These are phyloP conservation scores for Stagonosporopsis rhizophila DNA, from an alignment of 2,329 filamentous ascomycete genomes.

Conservation along the genomic window DNA sequence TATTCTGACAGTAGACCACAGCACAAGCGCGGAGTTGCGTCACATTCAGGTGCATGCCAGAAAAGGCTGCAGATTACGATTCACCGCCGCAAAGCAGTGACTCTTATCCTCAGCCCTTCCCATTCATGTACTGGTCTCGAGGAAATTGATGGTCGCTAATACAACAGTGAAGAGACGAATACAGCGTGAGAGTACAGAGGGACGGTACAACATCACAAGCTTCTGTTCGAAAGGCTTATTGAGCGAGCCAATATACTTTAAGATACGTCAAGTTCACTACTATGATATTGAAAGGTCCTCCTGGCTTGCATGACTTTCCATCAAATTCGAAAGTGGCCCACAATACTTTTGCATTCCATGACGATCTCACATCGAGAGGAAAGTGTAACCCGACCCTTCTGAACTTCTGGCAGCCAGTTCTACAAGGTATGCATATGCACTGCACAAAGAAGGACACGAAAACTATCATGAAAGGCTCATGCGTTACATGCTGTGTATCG, in stretches of 20 bases:
- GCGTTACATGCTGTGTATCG: conserved; percentile 6
- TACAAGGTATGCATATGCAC: not conserved
- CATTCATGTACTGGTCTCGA: not conserved
- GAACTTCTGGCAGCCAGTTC: not conserved
- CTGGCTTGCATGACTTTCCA: too few species aligned
- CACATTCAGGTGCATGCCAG: not conserved
- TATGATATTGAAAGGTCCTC: too few species aligned
- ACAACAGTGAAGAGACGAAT: not conserved
- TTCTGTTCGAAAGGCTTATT: too few species aligned
- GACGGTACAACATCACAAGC: not conserved
- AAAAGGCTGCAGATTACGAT: too few species aligned
- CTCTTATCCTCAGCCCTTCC: not conserved
- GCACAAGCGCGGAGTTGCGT: not conserved
- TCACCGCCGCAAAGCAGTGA: not conserved
- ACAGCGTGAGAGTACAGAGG: not conserved
- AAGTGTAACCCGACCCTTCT: not conserved
- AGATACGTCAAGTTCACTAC: too few species aligned
- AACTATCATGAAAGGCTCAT: not conserved
- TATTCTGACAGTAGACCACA: conserved; percentile 6
- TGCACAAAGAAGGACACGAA: not conserved
- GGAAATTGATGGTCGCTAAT: too few species aligned
- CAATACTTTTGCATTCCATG: too few species aligned
- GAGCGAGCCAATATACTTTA: too few species aligned
- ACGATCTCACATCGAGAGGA: not conserved
- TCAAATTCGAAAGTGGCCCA: too few species aligned